Evolutionary conservation across 345 rosid species (phyloP).

Genomic region (Cochlearia excelsa): DNA sequence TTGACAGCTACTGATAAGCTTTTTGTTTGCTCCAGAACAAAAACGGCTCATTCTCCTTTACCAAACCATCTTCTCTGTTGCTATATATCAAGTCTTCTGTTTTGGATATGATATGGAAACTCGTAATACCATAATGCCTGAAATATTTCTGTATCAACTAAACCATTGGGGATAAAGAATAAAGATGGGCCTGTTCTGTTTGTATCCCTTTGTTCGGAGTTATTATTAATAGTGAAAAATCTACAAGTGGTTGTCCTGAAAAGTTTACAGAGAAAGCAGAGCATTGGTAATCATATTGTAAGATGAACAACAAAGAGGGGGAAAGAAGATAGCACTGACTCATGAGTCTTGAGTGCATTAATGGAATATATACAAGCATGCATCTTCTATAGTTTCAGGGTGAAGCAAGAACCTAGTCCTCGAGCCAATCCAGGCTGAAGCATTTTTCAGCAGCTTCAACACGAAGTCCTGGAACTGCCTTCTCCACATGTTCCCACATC

Average conservation of each 20-base stretch:
- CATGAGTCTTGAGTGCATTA: not conserved
- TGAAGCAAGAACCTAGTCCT: constrained; percentile 38
- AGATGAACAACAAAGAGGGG: no score
- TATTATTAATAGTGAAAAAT: no score
- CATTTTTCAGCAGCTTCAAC: constrained; percentile 64
- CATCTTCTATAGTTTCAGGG: no score
- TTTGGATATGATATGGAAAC: constrained; percentile 16
- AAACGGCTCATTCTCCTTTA: not conserved
- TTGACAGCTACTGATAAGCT: constrained; percentile 59
- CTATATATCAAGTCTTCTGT: constrained; percentile 9
- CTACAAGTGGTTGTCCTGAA: no score
- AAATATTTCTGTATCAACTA: not conserved
- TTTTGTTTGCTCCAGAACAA: not conserved
- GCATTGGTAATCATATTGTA: no score
- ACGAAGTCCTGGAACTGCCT: constrained; percentile 40
- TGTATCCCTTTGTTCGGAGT: no score
- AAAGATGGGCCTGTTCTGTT: constrained; percentile 14
- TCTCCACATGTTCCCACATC: constrained; percentile 52
- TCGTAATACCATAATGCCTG: constrained; percentile 11
- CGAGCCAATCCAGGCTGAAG: constrained; percentile 64
- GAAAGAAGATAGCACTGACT: no score
- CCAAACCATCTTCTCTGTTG: not conserved
- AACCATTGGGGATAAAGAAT: constrained; percentile 16
- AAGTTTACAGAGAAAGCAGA: no score
- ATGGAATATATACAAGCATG: not conserved